Conservation (phyloP, 1,139 yeast species). For the Sugiyamaella grinbergsii region DNA sequence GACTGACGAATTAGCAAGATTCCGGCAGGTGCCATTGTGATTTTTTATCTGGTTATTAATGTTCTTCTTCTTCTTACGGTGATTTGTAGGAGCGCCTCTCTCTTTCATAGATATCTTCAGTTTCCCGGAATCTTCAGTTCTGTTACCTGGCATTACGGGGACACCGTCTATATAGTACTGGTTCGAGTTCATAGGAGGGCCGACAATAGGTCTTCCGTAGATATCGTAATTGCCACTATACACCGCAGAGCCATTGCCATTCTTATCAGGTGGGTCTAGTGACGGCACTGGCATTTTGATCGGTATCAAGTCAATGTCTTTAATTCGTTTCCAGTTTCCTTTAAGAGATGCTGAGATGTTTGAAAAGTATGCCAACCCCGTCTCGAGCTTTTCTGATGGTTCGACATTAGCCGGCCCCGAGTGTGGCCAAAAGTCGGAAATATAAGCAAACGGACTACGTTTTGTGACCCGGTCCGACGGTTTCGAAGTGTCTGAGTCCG, state of each 20-base stretch:
- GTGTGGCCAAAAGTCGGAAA: constrained; percentile 10
- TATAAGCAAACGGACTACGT: constrained; percentile 3
- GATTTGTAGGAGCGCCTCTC: constrained; percentile 1
- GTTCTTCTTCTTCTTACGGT: neutral
- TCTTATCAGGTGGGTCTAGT: constrained; percentile 8
- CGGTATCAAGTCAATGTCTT: constrained; percentile 26
- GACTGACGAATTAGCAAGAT: constrained; percentile 26
- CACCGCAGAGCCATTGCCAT: neutral
- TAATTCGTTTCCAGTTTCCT: constrained; percentile 31
- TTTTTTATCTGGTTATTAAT: neutral
- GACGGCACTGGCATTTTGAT: constrained; percentile 31
- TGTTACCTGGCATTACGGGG: constrained; percentile 28
- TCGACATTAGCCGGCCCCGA: too few species aligned
- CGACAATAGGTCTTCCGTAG: constrained; percentile 10
- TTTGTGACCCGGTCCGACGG: neutral
- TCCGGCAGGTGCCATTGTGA: neutral
- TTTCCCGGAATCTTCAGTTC: constrained; percentile 29
- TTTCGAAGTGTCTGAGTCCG: too few species aligned
- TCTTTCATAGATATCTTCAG: constrained; percentile 29
- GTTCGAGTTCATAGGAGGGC: constrained; percentile 9
- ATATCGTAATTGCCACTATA: constrained; percentile 3
- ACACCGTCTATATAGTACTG: constrained; percentile 12
- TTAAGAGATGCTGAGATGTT: constrained; percentile 33
- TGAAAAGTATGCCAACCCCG: constrained; percentile 24
- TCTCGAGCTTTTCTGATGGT: too few species aligned